Evolutionary conservation across 768 basidiomycete genomes (phyloP), one percentile per base, ranked within the genome.

Genomic region (Crassisporium funariophilum): DNA sequence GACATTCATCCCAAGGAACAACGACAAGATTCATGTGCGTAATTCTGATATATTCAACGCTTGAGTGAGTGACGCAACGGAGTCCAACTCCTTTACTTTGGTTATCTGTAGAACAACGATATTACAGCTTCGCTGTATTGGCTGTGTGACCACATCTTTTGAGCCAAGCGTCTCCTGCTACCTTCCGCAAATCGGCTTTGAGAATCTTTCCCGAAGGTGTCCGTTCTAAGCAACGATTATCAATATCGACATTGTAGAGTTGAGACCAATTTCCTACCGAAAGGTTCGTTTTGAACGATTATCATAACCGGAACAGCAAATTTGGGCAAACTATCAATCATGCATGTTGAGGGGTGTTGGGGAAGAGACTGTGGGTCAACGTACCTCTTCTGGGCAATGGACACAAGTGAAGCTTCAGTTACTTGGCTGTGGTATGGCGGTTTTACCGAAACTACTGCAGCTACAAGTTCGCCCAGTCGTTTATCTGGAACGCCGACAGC

Each of bases 281-380:
- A 75, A 8, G 75, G 72, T 35, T 73, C 61, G 41, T 77, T 64
- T 34, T 67, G 61, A 15, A 82, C 59, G n/a, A 82, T 52, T 43
- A 84, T 68, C 77, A 84, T 79, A 17, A 77, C 79, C 24, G 82
- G 82, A 13, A 83, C 77, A 16, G 82, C 80, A 59, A 77, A 82
- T 39, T 67, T 66, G 19, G 76, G 75, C 42, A 78, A 68, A 31
- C 76, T 78, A 48, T n/a, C 40, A 25, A 60, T 55, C n/a, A n/a
- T n/a, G n/a, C n/a, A n/a, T n/a, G n/a, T n/a, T n/a, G n/a, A n/a
- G n/a, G n/a, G n/a, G n/a, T n/a, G n/a, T n/a, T n/a, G n/a, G n/a
- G n/a, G n/a, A n/a, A n/a, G n/a, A n/a, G n/a, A 48, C n/a, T 25
- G 38, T 41, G 31, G 61, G 46, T 19, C 54, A 58, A 31, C 21